Evolutionary conservation across 768 basidiomycete genomes (phyloP).

Genomic region (Termitomyces sp.): DNA sequence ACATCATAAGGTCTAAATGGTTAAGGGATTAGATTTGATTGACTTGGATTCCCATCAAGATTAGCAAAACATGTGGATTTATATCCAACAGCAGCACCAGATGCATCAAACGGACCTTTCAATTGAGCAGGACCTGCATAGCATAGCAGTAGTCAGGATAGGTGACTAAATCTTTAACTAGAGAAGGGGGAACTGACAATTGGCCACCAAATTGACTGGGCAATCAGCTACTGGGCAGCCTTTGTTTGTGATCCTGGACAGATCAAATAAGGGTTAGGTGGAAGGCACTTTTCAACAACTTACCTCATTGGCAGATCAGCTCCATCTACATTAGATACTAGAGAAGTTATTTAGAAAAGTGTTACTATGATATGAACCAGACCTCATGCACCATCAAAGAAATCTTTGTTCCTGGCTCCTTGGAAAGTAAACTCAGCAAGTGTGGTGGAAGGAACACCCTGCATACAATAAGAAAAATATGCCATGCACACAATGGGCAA

Average conservation of each 20-base stretch:
- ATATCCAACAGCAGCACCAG: slow-evolving; percentile 46
- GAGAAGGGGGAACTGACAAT: slow-evolving; percentile 29
- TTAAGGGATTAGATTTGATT: not conserved
- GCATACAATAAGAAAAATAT: not conserved
- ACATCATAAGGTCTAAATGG: not conserved
- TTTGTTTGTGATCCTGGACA: slow-evolving; percentile 35
- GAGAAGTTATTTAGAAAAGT: not conserved
- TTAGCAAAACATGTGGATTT: slow-evolving; percentile 42
- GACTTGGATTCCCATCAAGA: slow-evolving; percentile 23
- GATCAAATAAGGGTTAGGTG: not conserved
- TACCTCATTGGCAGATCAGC: slow-evolving; percentile 45
- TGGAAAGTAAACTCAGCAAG: slow-evolving; percentile 63
- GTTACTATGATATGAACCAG: not conserved
- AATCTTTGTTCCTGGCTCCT: slow-evolving; percentile 38
- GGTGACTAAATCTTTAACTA: not conserved
- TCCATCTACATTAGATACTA: slow-evolving; percentile 57
- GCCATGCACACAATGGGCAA: not conserved
- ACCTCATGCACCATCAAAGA: slow-evolving; percentile 47
- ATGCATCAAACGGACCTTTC: slow-evolving; percentile 40
- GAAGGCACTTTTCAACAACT: not conserved
- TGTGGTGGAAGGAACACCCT: slow-evolving; percentile 61
- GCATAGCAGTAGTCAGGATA: not conserved
- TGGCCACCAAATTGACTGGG: slow-evolving; percentile 45
- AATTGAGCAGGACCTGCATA: slow-evolving; percentile 34
- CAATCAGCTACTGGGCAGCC: slow-evolving; percentile 44